Evolutionary conservation across 163 green algal species (phyloP).

Genomic region (Chlorella variabilis): DNA sequence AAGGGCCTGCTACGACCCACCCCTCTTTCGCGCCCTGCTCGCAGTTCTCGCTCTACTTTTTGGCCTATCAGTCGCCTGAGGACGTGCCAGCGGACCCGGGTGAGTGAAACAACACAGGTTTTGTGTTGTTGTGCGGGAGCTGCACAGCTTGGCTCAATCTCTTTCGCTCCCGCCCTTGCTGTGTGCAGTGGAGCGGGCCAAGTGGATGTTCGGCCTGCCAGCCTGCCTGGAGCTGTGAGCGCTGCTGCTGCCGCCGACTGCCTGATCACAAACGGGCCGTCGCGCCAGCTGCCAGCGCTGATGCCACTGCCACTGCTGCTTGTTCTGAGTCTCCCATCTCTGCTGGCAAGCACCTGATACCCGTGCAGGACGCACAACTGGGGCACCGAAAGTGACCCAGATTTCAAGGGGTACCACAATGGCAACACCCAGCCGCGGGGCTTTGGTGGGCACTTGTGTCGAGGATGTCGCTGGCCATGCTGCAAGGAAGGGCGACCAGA

Average conservation of each 20-base stretch:
- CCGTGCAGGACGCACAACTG: slow-evolving; percentile 74
- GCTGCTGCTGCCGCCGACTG: neutral
- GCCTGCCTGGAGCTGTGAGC: slow-evolving; percentile 83
- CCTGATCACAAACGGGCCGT: too few relatives aligned
- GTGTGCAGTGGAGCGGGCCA: slow-evolving; percentile 47
- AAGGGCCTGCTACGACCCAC: too few relatives aligned
- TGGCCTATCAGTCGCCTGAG: slow-evolving; percentile 46
- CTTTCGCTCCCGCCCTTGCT: neutral
- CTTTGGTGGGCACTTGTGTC: slow-evolving; percentile 63
- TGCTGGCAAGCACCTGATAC: too few relatives aligned
- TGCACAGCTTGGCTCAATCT: neutral
- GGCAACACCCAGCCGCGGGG: slow-evolving; percentile 89
- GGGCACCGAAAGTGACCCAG: slow-evolving; percentile 84
- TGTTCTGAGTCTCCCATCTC: neutral
- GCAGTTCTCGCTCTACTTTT: slow-evolving; percentile 54
- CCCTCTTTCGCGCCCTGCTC: neutral
- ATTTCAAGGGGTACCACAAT: slow-evolving; percentile 84
- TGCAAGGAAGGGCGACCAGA: too few relatives aligned
- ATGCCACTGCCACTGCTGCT: too few relatives aligned
- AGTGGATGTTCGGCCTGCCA: slow-evolving; percentile 76
- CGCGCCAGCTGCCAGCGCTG: too few relatives aligned
- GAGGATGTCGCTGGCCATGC: too few relatives aligned
- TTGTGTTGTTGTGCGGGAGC: neutral
- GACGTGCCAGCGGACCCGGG: slow-evolving; percentile 75
- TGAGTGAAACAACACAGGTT: neutral